Conservation (phyloP, 1,284 basidiomycete genomes). For the Malassezia sympodialis region DNA sequence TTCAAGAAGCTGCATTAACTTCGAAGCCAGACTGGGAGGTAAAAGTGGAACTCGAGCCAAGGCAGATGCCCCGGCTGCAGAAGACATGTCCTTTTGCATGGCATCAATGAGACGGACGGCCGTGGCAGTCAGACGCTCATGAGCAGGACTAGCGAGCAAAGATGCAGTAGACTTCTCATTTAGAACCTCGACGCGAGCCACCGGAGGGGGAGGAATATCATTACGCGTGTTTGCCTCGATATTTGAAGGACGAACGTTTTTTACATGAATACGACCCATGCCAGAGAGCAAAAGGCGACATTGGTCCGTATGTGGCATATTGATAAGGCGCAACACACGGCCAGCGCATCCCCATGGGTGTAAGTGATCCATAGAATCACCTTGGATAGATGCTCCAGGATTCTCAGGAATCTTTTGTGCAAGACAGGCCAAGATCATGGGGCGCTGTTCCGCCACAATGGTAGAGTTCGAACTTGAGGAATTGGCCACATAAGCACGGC, state of each 20-base stretch:
- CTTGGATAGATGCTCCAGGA: constrained; percentile 21
- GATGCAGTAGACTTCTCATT: background rate
- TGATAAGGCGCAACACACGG: constrained; percentile 38
- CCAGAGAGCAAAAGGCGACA: constrained; percentile 43
- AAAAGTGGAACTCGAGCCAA: constrained; percentile 34
- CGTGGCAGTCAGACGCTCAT: background rate
- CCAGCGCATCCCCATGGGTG: constrained; percentile 41
- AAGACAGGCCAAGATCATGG: constrained; percentile 10
- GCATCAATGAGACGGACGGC: background rate
- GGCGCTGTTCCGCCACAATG: background rate
- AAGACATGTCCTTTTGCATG: background rate
- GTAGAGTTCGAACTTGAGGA: background rate
- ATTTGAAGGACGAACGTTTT: constrained; percentile 19
- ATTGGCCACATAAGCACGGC: constrained; percentile 14
- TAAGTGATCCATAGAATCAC: constrained; percentile 25
- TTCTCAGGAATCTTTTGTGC: constrained; percentile 16
- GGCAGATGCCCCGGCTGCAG: background rate
- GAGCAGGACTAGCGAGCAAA: background rate
- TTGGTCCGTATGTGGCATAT: constrained; percentile 37
- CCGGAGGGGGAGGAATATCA: background rate
- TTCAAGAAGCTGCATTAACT: constrained; percentile 31
- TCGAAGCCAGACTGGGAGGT: constrained; percentile 31
- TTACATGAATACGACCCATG: constrained; percentile 32
- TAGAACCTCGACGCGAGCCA: constrained; percentile 11
- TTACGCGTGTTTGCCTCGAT: background rate